These are phyloP conservation scores for Juncus inflexus DNA, from an alignment of 176 grass and related monocot species.

Conservation along the genomic window DNA sequence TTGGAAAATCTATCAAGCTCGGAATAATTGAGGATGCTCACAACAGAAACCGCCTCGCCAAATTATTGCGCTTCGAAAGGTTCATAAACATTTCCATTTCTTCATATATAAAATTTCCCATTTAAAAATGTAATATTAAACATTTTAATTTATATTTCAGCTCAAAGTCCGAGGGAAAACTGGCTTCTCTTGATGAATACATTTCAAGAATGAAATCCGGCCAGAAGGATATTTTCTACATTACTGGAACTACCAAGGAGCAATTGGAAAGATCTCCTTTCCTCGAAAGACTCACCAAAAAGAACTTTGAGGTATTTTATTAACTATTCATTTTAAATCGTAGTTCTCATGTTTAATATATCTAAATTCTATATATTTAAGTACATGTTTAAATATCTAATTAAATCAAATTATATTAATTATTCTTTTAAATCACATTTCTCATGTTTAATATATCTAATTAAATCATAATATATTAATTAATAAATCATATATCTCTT, in stretches of 20 bases:
- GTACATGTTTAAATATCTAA: no score
- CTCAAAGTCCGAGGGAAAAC: conserved; percentile 92
- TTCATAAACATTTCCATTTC: background rate
- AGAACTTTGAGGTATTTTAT: conserved; percentile 78
- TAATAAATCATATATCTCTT: no score
- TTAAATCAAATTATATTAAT: no score
- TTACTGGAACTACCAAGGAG: conserved; percentile 89
- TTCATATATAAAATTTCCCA: background rate
- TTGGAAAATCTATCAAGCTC: conserved; percentile 97
- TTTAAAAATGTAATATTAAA: conserved; percentile 24
- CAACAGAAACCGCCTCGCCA: conserved; percentile 95
- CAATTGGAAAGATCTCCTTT: conserved; percentile 96
- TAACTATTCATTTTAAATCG: no score
- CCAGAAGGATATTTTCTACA: conserved; percentile 95
- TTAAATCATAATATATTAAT: no score
- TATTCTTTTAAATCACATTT: no score
- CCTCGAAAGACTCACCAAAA: conserved; percentile 94
- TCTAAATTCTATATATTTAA: no score
- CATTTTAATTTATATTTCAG: conserved; percentile 38
- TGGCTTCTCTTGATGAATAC: conserved; percentile 93
- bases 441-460: no score
- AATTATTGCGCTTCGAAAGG: conserved; percentile 96
- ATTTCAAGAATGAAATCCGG: conserved; percentile 96
- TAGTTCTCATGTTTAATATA: background rate
- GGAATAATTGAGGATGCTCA: conserved; percentile 96